Evolutionary conservation across 2,329 filamentous ascomycete species (phyloP).

Genomic region (Shiraia sp.): DNA sequence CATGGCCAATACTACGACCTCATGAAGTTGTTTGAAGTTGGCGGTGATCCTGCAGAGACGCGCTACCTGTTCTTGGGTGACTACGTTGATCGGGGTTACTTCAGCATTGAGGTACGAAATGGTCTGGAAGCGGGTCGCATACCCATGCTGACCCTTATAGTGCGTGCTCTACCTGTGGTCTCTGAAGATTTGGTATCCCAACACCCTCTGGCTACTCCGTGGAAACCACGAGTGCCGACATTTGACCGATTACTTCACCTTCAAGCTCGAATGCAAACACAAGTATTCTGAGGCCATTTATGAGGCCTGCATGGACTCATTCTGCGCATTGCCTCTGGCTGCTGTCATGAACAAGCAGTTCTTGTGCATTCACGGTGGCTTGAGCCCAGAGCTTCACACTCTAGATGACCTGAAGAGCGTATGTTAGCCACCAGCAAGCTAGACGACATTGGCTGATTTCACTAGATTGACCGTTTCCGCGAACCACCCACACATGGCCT

Average conservation of each 20-base stretch:
- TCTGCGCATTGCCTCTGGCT: constrained; percentile 89
- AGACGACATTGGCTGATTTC: constrained; percentile 21
- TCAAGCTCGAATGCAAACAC: constrained; percentile 99
- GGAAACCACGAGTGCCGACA: constrained; percentile 99
- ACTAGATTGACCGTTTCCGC: constrained; percentile 91
- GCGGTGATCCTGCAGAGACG: constrained; percentile 93
- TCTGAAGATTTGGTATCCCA: constrained; percentile 98
- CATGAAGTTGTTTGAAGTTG: constrained; percentile 99
- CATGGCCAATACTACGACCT: constrained; percentile 99
- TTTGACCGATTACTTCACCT: constrained; percentile 99
- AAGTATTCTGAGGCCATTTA: constrained; percentile 97
- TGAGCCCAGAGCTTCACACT: constrained; percentile 94
- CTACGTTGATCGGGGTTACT: constrained; percentile 97
- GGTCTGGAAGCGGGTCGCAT: background rate
- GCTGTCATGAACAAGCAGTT: constrained; percentile 99
- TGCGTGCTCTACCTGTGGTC: constrained; percentile 98
- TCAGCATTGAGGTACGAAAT: constrained; percentile 80
- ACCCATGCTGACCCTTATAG: constrained; percentile 48
- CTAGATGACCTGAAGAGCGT: constrained; percentile 91
- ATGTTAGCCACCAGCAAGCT: constrained; percentile 39
- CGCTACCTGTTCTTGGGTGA: constrained; percentile 96
- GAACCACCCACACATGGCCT: constrained; percentile 96
- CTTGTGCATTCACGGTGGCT: constrained; percentile 93
- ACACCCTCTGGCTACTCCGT: constrained; percentile 93
- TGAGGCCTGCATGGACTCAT: constrained; percentile 97